A percentile compares a stretch with the other conserved stretches of the same genome.
These are phyloP conservation scores for Ogataea methanolica DNA, from an alignment of 805 yeast genomes.

Conservation along the genomic window DNA sequence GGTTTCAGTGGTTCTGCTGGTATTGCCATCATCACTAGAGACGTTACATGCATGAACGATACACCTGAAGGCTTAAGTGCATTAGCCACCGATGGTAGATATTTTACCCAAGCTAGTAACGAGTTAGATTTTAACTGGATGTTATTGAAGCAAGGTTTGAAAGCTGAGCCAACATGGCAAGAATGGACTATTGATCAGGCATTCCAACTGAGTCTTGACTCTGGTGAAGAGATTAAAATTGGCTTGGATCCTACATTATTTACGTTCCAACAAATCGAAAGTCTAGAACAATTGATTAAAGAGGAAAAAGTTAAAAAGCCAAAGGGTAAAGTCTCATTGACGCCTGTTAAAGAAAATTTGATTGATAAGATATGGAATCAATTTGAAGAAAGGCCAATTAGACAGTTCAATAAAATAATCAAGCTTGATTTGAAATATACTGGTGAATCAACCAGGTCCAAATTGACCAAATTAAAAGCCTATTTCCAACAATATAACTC, in stretches of 20 bases:
- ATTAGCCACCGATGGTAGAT: conserved; percentile 57
- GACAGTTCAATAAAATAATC: conserved; percentile 47
- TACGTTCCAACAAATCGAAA: conserved; percentile 32
- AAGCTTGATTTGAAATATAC: conserved; percentile 49
- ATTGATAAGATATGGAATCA: conserved; percentile 45
- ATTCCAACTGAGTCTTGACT: conserved; percentile 42
- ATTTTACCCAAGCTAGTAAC: conserved; percentile 53
- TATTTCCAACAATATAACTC: conserved; percentile 31
- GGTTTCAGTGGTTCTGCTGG: conserved; percentile 65
- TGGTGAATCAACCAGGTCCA: conserved; percentile 61
- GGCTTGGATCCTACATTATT: conserved; percentile 49
- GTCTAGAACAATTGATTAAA: conserved; percentile 30
- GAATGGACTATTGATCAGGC: conserved; percentile 54
- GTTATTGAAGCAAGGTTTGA: conserved; percentile 47
- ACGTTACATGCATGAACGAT: conserved; percentile 44
- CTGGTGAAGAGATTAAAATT: conserved; percentile 31
- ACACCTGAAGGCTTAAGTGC: conserved; percentile 53
- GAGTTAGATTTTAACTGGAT: conserved; percentile 60
- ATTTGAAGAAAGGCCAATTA: conserved; percentile 58
- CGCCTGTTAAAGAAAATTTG: conserved; percentile 44
- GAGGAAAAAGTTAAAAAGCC: conserved; percentile 21
- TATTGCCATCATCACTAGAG: conserved; percentile 53
- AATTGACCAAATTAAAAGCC: conserved; percentile 44
- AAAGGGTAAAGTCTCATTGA: conserved; percentile 36
- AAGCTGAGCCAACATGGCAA: conserved; percentile 51